A percentile compares a stretch with the other conserved stretches of the same genome.
These are phyloP conservation scores for Phylloporus arenicola DNA, from an alignment of 768 basidiomycete species.

Conservation along the genomic window DNA sequence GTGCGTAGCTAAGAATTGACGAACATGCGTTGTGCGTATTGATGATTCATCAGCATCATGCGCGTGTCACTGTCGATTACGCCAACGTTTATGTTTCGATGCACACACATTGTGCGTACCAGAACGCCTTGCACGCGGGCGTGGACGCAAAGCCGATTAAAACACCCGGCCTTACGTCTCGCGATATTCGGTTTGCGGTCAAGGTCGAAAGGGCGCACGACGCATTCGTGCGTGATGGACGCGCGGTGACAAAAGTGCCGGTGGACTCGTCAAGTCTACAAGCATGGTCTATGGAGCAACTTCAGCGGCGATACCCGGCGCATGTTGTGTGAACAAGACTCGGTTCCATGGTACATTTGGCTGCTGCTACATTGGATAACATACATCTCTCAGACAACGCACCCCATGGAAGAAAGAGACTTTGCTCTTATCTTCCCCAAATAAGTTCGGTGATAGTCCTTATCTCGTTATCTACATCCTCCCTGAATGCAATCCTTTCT, in stretches of 20 bases:
- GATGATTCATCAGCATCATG: slow-evolving; percentile 25
- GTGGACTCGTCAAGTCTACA: slow-evolving; percentile 6
- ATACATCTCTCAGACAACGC: slow-evolving; percentile 1
- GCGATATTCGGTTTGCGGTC: slow-evolving; percentile 47
- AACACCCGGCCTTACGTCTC: slow-evolving; percentile 42
- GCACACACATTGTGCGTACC: slow-evolving; percentile 27
- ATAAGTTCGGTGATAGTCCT: slow-evolving; percentile 26
- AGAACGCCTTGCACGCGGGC: slow-evolving; percentile 3
- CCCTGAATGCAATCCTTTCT: slow-evolving; percentile 33
- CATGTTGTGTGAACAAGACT: not conserved
- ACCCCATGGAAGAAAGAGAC: not conserved
- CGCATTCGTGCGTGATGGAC: slow-evolving; percentile 18
- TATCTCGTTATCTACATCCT: slow-evolving; percentile 24
- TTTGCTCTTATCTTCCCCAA: slow-evolving; percentile 19
- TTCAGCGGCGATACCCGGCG: slow-evolving; percentile 19
- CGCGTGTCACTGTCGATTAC: slow-evolving; percentile 26
- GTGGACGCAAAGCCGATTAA: slow-evolving; percentile 9
- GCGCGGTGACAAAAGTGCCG: slow-evolving; percentile 21
- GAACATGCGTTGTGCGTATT: not conserved
- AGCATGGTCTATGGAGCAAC: slow-evolving; percentile 22
- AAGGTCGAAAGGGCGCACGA: slow-evolving; percentile 35
- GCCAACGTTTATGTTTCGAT: slow-evolving; percentile 16
- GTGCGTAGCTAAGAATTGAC: slow-evolving; percentile 18
- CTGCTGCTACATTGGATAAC: slow-evolving; percentile 3
- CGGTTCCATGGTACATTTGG: not conserved